Evolutionary conservation across 192 early-diverging fungal species (phyloP).

Genomic region (Entomortierella chlamydospora): DNA sequence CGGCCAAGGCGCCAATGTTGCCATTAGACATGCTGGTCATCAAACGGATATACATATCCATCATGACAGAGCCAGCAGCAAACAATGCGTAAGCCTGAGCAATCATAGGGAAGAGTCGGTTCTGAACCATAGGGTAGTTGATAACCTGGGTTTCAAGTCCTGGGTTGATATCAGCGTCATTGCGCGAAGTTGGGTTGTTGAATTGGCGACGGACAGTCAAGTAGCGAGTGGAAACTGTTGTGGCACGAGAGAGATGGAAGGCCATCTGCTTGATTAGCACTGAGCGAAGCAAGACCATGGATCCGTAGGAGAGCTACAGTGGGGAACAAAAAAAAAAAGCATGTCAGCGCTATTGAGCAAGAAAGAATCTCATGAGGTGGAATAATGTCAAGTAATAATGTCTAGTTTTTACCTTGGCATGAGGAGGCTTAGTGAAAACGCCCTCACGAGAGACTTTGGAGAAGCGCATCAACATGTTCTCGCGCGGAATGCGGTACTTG

Average conservation of each 20-base stretch:
- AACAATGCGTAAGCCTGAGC: slow-evolving; percentile 65
- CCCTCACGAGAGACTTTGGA: slow-evolving; percentile 67
- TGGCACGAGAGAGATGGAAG: slow-evolving; percentile 57
- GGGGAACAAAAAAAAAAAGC: too few species aligned
- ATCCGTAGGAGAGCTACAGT: slow-evolving; percentile 68
- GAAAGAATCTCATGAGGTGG: not conserved
- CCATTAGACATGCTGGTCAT: slow-evolving; percentile 66
- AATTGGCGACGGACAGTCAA: slow-evolving; percentile 62
- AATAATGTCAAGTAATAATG: not conserved
- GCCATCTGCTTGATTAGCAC: slow-evolving; percentile 65
- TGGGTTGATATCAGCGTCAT: slow-evolving; percentile 58
- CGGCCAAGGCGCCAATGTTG: slow-evolving; percentile 56
- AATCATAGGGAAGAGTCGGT: slow-evolving; percentile 63
- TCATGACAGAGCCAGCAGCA: slow-evolving; percentile 44
- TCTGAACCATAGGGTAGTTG: slow-evolving; percentile 64
- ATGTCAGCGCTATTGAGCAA: too few species aligned
- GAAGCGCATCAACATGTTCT: slow-evolving; percentile 70
- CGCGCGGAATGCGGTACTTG: slow-evolving; percentile 73
- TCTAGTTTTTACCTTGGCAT: slow-evolving; percentile 36
- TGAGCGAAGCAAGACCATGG: slow-evolving; percentile 73
- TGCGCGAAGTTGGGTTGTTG: slow-evolving; percentile 54
- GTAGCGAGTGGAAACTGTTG: slow-evolving; percentile 64
- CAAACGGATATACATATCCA: slow-evolving; percentile 61
- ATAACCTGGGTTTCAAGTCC: slow-evolving; percentile 64
- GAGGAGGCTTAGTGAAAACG: slow-evolving; percentile 69